phyloP scores from a whole-genome alignment of 2,329 filamentous ascomycete species.

The Grosmannia penicillata region DNA sequence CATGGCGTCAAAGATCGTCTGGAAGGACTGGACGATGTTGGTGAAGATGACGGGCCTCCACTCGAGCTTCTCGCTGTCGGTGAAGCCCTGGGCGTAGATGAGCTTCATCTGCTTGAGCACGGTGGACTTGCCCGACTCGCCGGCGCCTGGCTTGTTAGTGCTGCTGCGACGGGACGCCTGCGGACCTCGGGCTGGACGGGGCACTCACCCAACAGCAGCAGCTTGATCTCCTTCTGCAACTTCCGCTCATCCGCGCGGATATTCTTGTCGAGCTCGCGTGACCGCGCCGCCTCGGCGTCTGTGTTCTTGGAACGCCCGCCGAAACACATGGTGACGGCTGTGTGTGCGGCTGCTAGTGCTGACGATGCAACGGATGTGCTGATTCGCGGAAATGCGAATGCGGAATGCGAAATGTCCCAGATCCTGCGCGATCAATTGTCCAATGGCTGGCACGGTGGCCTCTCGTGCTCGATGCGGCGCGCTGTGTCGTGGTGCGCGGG shows the following conservation, averaged over 20 bases:
- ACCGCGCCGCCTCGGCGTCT: slow-evolving; percentile 37
- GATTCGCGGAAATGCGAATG: too few species aligned
- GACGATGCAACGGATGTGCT: too few species aligned
- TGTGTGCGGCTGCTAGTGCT: background rate
- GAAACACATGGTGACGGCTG: slow-evolving; percentile 45
- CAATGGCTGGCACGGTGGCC: too few species aligned
- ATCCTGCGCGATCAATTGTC: too few species aligned
- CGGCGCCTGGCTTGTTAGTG: slow-evolving; percentile 49
- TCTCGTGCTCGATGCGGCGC: too few species aligned
- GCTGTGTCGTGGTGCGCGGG: too few species aligned
- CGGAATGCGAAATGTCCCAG: too few species aligned
- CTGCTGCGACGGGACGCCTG: background rate
- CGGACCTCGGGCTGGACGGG: too few species aligned
- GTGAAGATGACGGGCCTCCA: slow-evolving; percentile 93
- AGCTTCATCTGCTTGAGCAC: slow-evolving; percentile 99
- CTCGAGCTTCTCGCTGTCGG: slow-evolving; percentile 75
- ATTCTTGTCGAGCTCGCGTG: slow-evolving; percentile 69
- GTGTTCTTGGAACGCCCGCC: slow-evolving; percentile 36
- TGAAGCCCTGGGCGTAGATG: slow-evolving; percentile 89
- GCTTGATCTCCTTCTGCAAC: slow-evolving; percentile 78
- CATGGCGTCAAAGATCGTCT: slow-evolving; percentile 84
- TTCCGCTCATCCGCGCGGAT: slow-evolving; percentile 80
- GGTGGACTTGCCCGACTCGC: slow-evolving; percentile 91
- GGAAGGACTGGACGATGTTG: slow-evolving; percentile 86
- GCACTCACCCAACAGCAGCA: slow-evolving; percentile 67